phyloP scores from a whole-genome alignment of 495 filamentous ascomycete species.

The Trichoderma virens region DNA sequence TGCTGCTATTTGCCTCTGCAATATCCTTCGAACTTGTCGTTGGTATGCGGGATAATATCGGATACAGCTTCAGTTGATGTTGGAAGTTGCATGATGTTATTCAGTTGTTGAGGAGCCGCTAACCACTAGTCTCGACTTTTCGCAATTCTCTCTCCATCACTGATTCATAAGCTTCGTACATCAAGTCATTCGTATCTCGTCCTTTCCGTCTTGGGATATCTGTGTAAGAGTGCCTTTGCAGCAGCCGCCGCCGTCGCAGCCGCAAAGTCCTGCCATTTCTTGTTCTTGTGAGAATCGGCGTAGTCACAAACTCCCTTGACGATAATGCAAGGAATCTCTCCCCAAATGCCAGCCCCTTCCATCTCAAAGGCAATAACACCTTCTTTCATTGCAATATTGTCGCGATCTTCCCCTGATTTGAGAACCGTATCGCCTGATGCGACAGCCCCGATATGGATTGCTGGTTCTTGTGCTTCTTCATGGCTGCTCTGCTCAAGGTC shows the following conservation, averaged over 20 bases:
- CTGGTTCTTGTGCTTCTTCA: not conserved
- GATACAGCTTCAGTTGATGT: no score
- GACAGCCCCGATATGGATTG: conserved; percentile 8
- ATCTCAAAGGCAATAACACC: conserved; percentile 35
- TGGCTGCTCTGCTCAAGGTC: not conserved
- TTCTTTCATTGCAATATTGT: conserved; percentile 13
- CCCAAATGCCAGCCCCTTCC: conserved; percentile 36
- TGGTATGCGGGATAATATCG: no score
- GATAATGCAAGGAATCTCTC: conserved; percentile 25
- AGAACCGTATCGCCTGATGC: conserved; percentile 24
- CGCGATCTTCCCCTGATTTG: conserved; percentile 22
- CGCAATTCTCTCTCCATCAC: no score
- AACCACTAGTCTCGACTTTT: no score
- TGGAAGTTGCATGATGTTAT: no score
- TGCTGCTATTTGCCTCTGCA: no score
- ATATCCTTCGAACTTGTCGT: no score
- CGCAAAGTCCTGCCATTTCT: conserved; percentile 33
- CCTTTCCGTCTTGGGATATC: not conserved
- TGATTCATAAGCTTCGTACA: no score
- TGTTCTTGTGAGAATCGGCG: conserved; percentile 36
- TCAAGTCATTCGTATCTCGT: not conserved
- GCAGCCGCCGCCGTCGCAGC: conserved; percentile 29
- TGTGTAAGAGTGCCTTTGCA: conserved; percentile 14
- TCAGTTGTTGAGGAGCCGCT: no score
- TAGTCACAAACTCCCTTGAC: conserved; percentile 39